These are phyloP conservation scores for Boletus speciosus DNA, from an alignment of 768 basidiomycete genomes.

Conservation along the genomic window DNA sequence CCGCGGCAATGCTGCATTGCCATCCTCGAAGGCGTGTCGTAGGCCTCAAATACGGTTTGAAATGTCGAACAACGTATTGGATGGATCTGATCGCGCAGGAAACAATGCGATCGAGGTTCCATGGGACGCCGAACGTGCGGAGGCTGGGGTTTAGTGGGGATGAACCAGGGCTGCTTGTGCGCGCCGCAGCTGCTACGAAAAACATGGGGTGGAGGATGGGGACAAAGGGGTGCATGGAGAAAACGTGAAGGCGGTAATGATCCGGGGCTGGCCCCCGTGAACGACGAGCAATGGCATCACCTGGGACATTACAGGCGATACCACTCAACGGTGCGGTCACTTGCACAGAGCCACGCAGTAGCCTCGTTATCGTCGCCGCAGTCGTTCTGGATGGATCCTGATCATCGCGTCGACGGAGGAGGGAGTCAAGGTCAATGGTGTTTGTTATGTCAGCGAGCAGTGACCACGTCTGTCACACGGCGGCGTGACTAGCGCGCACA, in stretches of 20 bases:
- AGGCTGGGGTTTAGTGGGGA: slow-evolving; percentile 11
- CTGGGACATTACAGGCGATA: not conserved
- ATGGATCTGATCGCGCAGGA: slow-evolving; percentile 20
- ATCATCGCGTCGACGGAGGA: not conserved
- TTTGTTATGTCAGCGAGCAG: slow-evolving; percentile 15
- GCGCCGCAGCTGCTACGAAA: slow-evolving; percentile 12
- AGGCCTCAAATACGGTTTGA: slow-evolving; percentile 4
- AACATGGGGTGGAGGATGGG: slow-evolving; percentile 16
- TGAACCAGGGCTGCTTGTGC: slow-evolving; percentile 5
- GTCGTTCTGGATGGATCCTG: not conserved
- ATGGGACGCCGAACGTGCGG: not conserved
- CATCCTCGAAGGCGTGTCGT: slow-evolving; percentile 6
- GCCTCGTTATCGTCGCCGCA: slow-evolving; percentile 1
- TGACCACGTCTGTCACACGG: slow-evolving; percentile 8
- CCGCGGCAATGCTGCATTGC: slow-evolving; percentile 10
- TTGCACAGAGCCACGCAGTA: not conserved
- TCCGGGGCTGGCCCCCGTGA: slow-evolving; percentile 2
- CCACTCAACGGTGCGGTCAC: not conserved
- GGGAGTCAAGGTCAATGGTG: not conserved
- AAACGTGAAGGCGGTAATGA: slow-evolving; percentile 28
- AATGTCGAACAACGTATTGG: not conserved
- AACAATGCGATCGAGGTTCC: not conserved
- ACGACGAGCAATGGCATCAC: slow-evolving; percentile 1
- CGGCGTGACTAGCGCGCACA: slow-evolving; percentile 14
- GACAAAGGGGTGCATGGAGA: slow-evolving; percentile 15